phyloP scores from a whole-genome alignment of 1,284 basidiomycete species.

The Ceratorhiza oryzae-sativae region DNA sequence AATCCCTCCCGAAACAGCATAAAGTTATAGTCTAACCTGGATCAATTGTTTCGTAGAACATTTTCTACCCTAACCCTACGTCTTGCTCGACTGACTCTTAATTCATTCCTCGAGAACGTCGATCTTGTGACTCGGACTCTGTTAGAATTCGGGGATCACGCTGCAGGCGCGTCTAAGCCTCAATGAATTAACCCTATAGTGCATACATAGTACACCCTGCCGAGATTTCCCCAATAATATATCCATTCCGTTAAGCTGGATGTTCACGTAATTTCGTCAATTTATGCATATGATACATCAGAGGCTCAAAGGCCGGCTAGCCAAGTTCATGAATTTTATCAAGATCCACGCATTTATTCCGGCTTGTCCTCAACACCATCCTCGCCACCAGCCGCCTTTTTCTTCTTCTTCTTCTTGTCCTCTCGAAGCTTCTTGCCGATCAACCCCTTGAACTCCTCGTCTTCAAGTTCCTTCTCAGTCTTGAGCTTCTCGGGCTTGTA shows the following conservation, averaged over 20 bases:
- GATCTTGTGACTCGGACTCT: slow-evolving; percentile 86
- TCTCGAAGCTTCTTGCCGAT: slow-evolving; percentile 83
- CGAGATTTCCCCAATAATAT: background rate
- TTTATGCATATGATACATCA: background rate
- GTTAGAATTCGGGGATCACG: slow-evolving; percentile 73
- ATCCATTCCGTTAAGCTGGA: background rate
- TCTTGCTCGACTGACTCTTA: slow-evolving; percentile 80
- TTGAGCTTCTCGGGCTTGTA: slow-evolving; percentile 91
- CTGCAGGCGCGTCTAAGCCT: slow-evolving; percentile 47
- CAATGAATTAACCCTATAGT: background rate
- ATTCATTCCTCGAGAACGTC: slow-evolving; percentile 85
- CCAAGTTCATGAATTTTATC: background rate
- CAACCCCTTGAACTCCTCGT: slow-evolving; percentile 81
- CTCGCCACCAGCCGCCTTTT: slow-evolving; percentile 64
- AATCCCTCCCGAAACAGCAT: slow-evolving; percentile 44
- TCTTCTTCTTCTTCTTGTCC: slow-evolving; percentile 92
- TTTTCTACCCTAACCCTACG: slow-evolving; percentile 81
- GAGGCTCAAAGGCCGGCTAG: background rate
- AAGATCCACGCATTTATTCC: slow-evolving; percentile 10
- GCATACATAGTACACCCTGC: background rate
- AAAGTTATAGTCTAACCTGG: slow-evolving; percentile 1
- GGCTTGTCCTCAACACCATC: slow-evolving; percentile 47
- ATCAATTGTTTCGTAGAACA: slow-evolving; percentile 54
- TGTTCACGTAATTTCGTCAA: slow-evolving; percentile 2
- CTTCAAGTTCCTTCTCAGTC: slow-evolving; percentile 87